Percentiles rank a stretch among this genome's conserved stretches.
These are phyloP conservation scores for Thermoascus crustaceus DNA, from an alignment of 2,329 filamentous ascomycete genomes.

Conservation along the genomic window DNA sequence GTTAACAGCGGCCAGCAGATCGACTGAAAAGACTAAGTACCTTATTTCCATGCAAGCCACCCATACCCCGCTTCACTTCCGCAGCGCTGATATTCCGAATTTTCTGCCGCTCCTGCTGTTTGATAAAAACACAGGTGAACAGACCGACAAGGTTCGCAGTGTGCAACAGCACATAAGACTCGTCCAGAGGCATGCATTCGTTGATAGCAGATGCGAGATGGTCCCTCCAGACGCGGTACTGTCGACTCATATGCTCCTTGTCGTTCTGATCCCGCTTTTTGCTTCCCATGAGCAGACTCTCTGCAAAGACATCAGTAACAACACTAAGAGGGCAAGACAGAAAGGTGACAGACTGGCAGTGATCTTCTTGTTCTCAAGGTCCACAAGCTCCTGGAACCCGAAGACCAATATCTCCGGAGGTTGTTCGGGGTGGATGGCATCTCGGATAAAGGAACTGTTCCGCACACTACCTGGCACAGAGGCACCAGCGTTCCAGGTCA, in stretches of 20 bases:
- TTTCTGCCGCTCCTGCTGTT: slow-evolving; percentile 64
- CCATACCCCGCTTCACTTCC: slow-evolving; percentile 94
- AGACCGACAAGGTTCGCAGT: slow-evolving; percentile 85
- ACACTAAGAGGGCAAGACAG: not conserved
- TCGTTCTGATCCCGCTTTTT: slow-evolving; percentile 74
- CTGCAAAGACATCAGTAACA: slow-evolving; percentile 25
- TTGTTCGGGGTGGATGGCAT: slow-evolving; percentile 66
- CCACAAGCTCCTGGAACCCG: slow-evolving; percentile 97
- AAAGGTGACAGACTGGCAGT: slow-evolving; percentile 62
- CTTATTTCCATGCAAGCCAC: slow-evolving; percentile 92
- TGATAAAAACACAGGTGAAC: slow-evolving; percentile 94
- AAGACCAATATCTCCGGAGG: slow-evolving; percentile 88
- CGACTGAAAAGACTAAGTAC: slow-evolving; percentile 23
- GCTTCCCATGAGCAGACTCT: slow-evolving; percentile 70
- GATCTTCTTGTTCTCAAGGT: slow-evolving; percentile 92
- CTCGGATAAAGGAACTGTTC: slow-evolving; percentile 70
- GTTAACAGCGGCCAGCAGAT: not conserved
- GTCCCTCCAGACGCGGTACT: slow-evolving; percentile 94
- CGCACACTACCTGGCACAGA: slow-evolving; percentile 77
- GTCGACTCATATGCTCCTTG: slow-evolving; percentile 87
- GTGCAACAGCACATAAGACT: slow-evolving; percentile 78
- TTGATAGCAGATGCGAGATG: slow-evolving; percentile 76
- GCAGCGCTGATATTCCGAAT: slow-evolving; percentile 70
- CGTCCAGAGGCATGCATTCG: slow-evolving; percentile 67
- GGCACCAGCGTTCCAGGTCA: slow-evolving; percentile 98